These are phyloP conservation scores for Epichloe gansuensis DNA, from an alignment of 2,329 filamentous ascomycete genomes.

Conservation along the genomic window DNA sequence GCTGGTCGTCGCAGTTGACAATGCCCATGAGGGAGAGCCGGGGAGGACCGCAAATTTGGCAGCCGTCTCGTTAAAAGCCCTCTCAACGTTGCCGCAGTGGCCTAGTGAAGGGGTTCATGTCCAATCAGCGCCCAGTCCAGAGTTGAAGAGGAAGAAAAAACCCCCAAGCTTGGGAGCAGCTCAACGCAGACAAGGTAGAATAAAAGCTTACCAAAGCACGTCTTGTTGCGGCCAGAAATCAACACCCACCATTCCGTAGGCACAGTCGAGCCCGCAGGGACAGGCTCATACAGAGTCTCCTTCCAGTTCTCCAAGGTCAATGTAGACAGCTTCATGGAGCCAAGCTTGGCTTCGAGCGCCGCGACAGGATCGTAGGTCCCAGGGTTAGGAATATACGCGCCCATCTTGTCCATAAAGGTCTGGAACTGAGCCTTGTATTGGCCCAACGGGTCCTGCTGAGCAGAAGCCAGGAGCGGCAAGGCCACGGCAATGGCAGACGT, in stretches of 20 bases:
- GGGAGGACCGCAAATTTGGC: slow-evolving; percentile 49
- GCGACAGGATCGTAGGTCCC: slow-evolving; percentile 29
- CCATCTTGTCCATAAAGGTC: slow-evolving; percentile 49
- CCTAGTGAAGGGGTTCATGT: slow-evolving; percentile 28
- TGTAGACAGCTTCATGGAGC: slow-evolving; percentile 31
- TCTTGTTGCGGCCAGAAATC: slow-evolving; percentile 65
- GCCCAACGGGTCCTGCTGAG: slow-evolving; percentile 38
- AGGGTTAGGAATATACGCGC: slow-evolving; percentile 38
- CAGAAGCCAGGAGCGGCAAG: slow-evolving; percentile 43
- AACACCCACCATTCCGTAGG: slow-evolving; percentile 70
- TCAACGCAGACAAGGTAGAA: neutral
- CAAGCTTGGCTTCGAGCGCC: slow-evolving; percentile 28
- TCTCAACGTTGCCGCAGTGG: slow-evolving; percentile 51
- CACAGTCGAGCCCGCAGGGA: slow-evolving; percentile 44
- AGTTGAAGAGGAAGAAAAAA: neutral
- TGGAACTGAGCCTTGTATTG: slow-evolving; percentile 53
- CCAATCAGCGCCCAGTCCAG: neutral
- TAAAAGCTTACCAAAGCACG: slow-evolving; percentile 50
- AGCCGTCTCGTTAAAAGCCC: slow-evolving; percentile 55
- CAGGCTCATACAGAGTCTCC: slow-evolving; percentile 50
- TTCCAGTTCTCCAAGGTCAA: slow-evolving; percentile 62
- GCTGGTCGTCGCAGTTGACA: slow-evolving; percentile 63
- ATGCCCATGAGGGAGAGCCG: slow-evolving; percentile 51
- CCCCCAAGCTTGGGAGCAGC: no score
- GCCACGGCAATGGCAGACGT: slow-evolving; percentile 36